Evolutionary conservation across 441 rosid species (phyloP).

Genomic region (Adansonia madagascariensis): DNA sequence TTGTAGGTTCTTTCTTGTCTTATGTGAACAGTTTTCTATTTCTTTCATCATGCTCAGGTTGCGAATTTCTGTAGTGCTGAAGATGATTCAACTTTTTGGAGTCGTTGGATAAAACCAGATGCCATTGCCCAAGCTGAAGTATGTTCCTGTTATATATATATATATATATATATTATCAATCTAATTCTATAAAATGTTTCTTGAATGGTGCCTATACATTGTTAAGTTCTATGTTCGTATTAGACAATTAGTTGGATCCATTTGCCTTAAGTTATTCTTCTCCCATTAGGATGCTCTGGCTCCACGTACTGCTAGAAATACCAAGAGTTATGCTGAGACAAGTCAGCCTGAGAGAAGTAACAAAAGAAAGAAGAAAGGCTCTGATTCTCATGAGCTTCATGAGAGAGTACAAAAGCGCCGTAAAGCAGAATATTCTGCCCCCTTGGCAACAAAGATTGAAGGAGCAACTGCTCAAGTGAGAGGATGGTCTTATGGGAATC

Average conservation of each 20-base stretch:
- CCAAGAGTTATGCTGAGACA: conserved; percentile 89
- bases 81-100: conserved; percentile 99
- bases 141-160: conserved; percentile 32
- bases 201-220: conserved; percentile 15
- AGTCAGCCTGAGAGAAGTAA: conserved; percentile 64
- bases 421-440: conserved; percentile 69
- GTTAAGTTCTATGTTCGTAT: conserved; percentile 9
- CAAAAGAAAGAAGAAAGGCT: conserved; percentile 87
- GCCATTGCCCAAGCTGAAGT: conserved; percentile 88
- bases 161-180: conserved; percentile 22
- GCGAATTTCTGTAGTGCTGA: conserved; percentile 89
- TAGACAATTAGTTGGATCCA: conserved; percentile 5
- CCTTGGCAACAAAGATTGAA: conserved; percentile 72
- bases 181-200: conserved; percentile 24
- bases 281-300: conserved; percentile 75
- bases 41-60: conserved; percentile 56
- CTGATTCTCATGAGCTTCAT: conserved; percentile 64
- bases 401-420: conserved; percentile 82
- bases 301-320: conserved; percentile 96
- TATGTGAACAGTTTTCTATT: conserved; percentile 24
- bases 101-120: conserved; percentile 99
- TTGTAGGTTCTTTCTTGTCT: neutral
- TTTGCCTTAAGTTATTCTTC: conserved; percentile 23
- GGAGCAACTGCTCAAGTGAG: conserved; percentile 96
- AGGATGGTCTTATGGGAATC: conserved; percentile 96